These are phyloP conservation scores for Nakazawaea molendinolei DNA, from an alignment of 805 yeast species.

Conservation along the genomic window DNA sequence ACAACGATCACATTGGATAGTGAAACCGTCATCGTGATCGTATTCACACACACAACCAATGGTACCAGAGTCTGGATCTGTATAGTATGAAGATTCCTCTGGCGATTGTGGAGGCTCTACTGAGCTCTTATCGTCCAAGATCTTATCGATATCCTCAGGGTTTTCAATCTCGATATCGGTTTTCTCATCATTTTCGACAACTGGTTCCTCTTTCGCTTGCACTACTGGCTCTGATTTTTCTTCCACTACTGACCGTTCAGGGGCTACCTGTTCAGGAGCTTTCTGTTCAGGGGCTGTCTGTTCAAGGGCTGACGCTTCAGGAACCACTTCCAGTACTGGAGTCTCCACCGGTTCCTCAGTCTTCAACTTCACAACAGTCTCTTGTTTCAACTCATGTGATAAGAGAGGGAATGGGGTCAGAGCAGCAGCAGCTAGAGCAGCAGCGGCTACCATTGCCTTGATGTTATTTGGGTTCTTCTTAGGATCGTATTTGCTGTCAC, in stretches of 20 bases:
- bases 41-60: slow-evolving; percentile 87
- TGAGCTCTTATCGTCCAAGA: neutral
- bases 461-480: slow-evolving; percentile 20
- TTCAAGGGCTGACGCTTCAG: no score
- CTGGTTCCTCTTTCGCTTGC: neutral
- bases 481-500: slow-evolving; percentile 18
- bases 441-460: slow-evolving; percentile 72
- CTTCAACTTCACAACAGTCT: neutral
- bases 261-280: no score
- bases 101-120: slow-evolving; percentile 21
- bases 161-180: slow-evolving; percentile 9
- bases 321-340: no score
- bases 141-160: slow-evolving; percentile 1
- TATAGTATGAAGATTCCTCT: slow-evolving; percentile 42
- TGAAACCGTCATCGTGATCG: slow-evolving; percentile 87
- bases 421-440: slow-evolving; percentile 79
- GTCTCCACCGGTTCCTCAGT: slow-evolving; percentile 6
- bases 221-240: no score
- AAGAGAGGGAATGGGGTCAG: slow-evolving; percentile 59
- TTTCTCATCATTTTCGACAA: neutral
- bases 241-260: no score
- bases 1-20: slow-evolving; percentile 91
- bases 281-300: no score
- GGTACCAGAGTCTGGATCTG: slow-evolving; percentile 75
- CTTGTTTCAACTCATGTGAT: slow-evolving; percentile 7